Conservation (phyloP, 495 filamentous ascomycete species). For the Penicillium odoratum region DNA sequence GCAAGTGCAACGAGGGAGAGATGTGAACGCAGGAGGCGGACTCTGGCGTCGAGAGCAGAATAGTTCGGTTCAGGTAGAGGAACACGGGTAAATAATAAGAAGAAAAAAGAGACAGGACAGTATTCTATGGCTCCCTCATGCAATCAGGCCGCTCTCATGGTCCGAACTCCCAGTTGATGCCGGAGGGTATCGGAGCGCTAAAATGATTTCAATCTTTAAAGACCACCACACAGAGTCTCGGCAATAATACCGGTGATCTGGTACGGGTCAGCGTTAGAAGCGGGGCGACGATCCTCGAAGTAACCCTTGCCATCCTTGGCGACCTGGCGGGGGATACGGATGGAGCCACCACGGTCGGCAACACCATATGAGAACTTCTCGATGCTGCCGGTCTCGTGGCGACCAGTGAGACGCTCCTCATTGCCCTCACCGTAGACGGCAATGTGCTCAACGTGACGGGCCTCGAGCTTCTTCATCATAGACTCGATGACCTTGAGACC, state of each 20-base stretch:
- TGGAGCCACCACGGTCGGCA: slow-evolving; percentile 90
- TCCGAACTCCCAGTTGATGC: slow-evolving; percentile 45
- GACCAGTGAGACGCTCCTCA: slow-evolving; percentile 85
- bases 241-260: slow-evolving; percentile 93
- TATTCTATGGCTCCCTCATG: slow-evolving; percentile 39
- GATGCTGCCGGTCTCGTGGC: slow-evolving; percentile 92
- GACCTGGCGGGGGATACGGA: slow-evolving; percentile 88
- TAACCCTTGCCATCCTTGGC: slow-evolving; percentile 96
- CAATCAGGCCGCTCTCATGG: slow-evolving; percentile 44
- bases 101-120: slow-evolving; percentile 16
- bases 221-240: slow-evolving; percentile 62
- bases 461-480: slow-evolving; percentile 83
- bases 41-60: slow-evolving; percentile 26
- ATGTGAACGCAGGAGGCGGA: slow-evolving; percentile 30
- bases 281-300: slow-evolving; percentile 95
- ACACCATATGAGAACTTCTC: slow-evolving; percentile 95
- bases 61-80: slow-evolving; percentile 19
- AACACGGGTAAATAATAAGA: slow-evolving; percentile 13
- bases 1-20: slow-evolving; percentile 30
- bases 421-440: slow-evolving; percentile 97
- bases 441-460: slow-evolving; percentile 93
- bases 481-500: slow-evolving; percentile 93
- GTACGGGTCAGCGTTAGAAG: slow-evolving; percentile 95
- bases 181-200: slow-evolving; percentile 52
- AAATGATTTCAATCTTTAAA: slow-evolving; percentile 41